A percentile compares a stretch with the other conserved stretches of the same genome.
phyloP scores from a whole-genome alignment of 345 rosid species.

The Sapria himalayana region DNA sequence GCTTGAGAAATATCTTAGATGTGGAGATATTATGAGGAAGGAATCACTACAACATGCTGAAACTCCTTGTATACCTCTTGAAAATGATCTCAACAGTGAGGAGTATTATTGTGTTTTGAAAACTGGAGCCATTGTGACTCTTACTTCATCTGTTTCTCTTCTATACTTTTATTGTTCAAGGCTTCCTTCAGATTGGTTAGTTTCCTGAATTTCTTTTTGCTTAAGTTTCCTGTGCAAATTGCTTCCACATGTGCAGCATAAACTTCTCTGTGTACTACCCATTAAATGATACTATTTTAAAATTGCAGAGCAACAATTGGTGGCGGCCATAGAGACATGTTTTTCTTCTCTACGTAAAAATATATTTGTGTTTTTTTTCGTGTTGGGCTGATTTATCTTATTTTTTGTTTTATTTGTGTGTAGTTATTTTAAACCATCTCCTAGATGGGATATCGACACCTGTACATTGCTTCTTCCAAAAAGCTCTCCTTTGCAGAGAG shows the following conservation, averaged over 20 bases:
- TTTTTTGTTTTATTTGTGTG: too few relatives aligned
- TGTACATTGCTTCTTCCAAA: slow-evolving; percentile 53
- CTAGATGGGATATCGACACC: slow-evolving; percentile 29
- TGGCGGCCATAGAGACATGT: too few relatives aligned
- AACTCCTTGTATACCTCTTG: slow-evolving; percentile 32
- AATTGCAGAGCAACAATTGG: too few relatives aligned
- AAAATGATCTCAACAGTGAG: slow-evolving; percentile 13
- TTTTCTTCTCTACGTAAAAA: too few relatives aligned
- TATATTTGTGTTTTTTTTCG: too few relatives aligned
- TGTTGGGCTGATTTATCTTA: too few relatives aligned
- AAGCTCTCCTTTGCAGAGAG: slow-evolving; percentile 33
- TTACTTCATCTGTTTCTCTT: slow-evolving; percentile 42
- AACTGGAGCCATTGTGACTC: slow-evolving; percentile 43
- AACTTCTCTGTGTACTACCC: too few relatives aligned
- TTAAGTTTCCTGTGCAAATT: too few relatives aligned
- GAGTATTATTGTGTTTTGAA: slow-evolving; percentile 27
- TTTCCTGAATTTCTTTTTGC: too few relatives aligned
- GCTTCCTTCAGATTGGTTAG: slow-evolving; percentile 78
- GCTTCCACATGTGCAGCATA: too few relatives aligned
- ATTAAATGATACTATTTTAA: too few relatives aligned
- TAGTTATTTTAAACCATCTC: slow-evolving; percentile 74
- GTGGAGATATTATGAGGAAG: slow-evolving; percentile 57
- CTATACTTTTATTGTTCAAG: slow-evolving; percentile 65
- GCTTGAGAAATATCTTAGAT: slow-evolving; percentile 29
- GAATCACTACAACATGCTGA: slow-evolving; percentile 40